Base-by-base conservation (phyloP, 768 basidiomycete species). In the Tubosaeta sp. region DNA sequence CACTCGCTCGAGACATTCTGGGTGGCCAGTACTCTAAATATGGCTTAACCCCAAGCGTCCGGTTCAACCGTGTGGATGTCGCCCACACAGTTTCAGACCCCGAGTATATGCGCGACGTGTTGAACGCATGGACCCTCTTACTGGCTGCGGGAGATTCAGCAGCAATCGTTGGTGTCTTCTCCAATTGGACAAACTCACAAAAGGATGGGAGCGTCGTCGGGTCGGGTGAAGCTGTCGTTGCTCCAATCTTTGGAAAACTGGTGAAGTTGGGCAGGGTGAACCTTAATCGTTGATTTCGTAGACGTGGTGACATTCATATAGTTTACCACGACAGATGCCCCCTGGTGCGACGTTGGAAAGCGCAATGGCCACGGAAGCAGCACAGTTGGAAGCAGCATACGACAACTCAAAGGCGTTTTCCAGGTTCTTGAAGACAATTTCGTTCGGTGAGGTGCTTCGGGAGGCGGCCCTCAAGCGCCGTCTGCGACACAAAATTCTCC, bases 61-160 rank as follows among this genome's bases (percentile, higher is more conserved):
- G 57, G 19, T 79, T 78, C 48, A 71, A 79, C 57, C 70, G 78
- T 3, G 69, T 80, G 41, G 67, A 75, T 30, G 68, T 76, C 7
- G 75, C 70, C 1, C 73, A 75, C 48, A 64, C 70, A 6, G 21
- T 72, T 12, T 71, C 76, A 1, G 64, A 72, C 30, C 66, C 68
- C 18, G 62, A 60, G 21, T 68, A 68, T 8, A 52, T 72, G 10
- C 49, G 46, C 16, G 52, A 53, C 2, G 59, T 70, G 25, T 56
- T 79, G 29, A 44, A 22, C 1, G 40, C 55, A 5, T 79, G 77
- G 78, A 52, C 56, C 2, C 64, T 70, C 1, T 46, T 77, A 14
- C 59, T 80, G 4, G 57, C 60, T 2, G 40, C 47, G 4, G 69
- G 57, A 8, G 49, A 54, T 5, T 47, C 54, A 9, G 68, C 76